Evolutionary conservation across 2,329 filamentous ascomycete species (phyloP).

Genomic region (Alternaria infectoria): DNA sequence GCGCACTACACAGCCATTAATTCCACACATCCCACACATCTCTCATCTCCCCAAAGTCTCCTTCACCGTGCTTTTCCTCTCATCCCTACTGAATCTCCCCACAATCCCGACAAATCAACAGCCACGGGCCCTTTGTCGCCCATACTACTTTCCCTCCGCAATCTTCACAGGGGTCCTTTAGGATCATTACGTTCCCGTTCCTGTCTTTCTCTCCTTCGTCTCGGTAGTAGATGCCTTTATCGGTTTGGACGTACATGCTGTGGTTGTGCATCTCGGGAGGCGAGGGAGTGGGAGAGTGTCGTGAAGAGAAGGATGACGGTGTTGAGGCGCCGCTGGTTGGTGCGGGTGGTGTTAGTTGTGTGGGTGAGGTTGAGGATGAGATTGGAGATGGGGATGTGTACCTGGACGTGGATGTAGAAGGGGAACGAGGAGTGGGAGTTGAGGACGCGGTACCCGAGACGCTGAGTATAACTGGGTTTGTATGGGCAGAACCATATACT

Average conservation of each 20-base stretch:
- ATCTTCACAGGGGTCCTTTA: neutral
- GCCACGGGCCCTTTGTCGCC: conserved; percentile 8
- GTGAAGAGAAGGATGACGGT: neutral
- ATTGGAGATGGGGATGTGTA: neutral
- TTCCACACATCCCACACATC: neutral
- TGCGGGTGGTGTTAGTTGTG: neutral
- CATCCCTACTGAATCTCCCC: conserved; percentile 2
- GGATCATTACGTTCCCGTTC: neutral
- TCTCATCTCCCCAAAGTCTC: neutral
- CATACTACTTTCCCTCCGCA: conserved; percentile 5
- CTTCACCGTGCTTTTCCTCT: too few relatives aligned
- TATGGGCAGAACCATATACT: neutral
- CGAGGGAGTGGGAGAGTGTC: neutral
- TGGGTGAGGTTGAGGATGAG: neutral
- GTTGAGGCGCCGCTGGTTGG: neutral
- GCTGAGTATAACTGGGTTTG: neutral
- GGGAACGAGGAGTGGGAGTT: neutral
- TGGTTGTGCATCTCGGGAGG: neutral
- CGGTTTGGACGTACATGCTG: neutral
- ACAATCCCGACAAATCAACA: conserved; percentile 9
- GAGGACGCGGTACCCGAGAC: neutral
- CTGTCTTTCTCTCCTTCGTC: conserved; percentile 10
- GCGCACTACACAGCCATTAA: neutral
- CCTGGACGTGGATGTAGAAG: neutral
- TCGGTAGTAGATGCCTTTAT: neutral